Evolutionary conservation across 768 basidiomycete species (phyloP), one percentile per base, ranked within the genome.

Genomic region (Suillus ampliporus): DNA sequence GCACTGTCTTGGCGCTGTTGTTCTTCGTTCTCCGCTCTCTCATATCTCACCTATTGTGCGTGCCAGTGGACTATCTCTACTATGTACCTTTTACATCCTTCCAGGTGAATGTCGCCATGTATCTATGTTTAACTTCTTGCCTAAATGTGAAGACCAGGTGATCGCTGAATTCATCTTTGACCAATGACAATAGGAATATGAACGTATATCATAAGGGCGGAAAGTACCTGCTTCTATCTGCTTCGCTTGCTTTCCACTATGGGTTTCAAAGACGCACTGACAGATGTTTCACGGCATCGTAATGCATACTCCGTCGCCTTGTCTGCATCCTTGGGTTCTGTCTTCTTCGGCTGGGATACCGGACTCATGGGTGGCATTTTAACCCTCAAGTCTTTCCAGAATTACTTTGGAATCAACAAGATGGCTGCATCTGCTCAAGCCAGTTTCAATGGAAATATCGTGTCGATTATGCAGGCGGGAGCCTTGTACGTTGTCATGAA

Each of bases 361-460:
- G 81, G 81, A 9, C 66, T 85, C 56, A 85, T 85, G 38, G 83
- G 84, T 13, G 84, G 84, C 40, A 72, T 85, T 14, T 70, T 84
- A 47, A 67, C 83, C 21, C 70, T 85, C 15, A 43, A 67, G 5
- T 83, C 84, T 4, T 85, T 85, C 69, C 75, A 83, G 64, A 50
- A 68, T 19, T 84, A 82, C 67, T 85, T 85, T 68, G 83, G 82
- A 14, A 56, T 84, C 47, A 68, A 83, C 68, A 69, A 76, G 57
- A 66, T 77, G 72, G 75, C 70, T 26, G 64, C 78, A 2, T 64
- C 67, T n/a, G 76, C 78, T 10, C 72, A 71, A 34, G 82, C 83
- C 23, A 70, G 79, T 58, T 62, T 86, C 31, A 76, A 74, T 41
- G 85, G 84, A 6, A 83, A 84, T 63, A 82, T 86, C 31, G 84